phyloP scores from a whole-genome alignment of 768 basidiomycete genomes.

The Macrolepiota albuminosa region DNA sequence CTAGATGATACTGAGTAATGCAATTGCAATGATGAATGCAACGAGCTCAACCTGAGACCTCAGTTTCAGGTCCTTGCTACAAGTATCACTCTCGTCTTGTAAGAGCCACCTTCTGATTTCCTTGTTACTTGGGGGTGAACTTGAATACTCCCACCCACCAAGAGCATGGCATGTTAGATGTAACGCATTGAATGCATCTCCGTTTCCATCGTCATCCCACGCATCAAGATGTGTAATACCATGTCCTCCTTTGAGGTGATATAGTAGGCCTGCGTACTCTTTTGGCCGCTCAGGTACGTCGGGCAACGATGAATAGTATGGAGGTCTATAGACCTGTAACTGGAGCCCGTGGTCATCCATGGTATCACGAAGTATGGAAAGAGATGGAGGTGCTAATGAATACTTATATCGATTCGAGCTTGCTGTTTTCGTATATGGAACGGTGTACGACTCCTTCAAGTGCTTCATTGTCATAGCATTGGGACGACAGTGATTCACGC shows the following conservation, averaged over 20 bases:
- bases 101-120: slow-evolving; percentile 54
- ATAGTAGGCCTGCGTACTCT: slow-evolving; percentile 80
- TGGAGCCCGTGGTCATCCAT: slow-evolving; percentile 46
- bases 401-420: slow-evolving; percentile 45
- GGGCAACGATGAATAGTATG: slow-evolving; percentile 67
- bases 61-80: slow-evolving; percentile 2
- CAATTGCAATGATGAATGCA: not conserved
- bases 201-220: slow-evolving; percentile 36
- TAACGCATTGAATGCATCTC: not conserved
- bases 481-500: not conserved
- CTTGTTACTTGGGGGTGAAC: slow-evolving; percentile 56
- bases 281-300: slow-evolving; percentile 68
- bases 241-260: slow-evolving; percentile 60
- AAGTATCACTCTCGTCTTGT: slow-evolving; percentile 21
- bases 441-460: slow-evolving; percentile 24
- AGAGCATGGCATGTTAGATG: slow-evolving; percentile 27
- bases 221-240: slow-evolving; percentile 54
- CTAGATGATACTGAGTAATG: slow-evolving; percentile 20
- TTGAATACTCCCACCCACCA: slow-evolving; percentile 80
- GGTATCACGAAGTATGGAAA: slow-evolving; percentile 39
- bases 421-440: slow-evolving; percentile 19
- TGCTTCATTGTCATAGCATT: slow-evolving; percentile 2
- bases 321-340: slow-evolving; percentile 63
- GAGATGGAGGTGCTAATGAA: slow-evolving; percentile 43
- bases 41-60: slow-evolving; percentile 42